A percentile compares a stretch with the other conserved stretches of the same genome.
Evolutionary conservation across 345 rosid species (phyloP).

Genomic region (Eucalyptus polyanthemos): DNA sequence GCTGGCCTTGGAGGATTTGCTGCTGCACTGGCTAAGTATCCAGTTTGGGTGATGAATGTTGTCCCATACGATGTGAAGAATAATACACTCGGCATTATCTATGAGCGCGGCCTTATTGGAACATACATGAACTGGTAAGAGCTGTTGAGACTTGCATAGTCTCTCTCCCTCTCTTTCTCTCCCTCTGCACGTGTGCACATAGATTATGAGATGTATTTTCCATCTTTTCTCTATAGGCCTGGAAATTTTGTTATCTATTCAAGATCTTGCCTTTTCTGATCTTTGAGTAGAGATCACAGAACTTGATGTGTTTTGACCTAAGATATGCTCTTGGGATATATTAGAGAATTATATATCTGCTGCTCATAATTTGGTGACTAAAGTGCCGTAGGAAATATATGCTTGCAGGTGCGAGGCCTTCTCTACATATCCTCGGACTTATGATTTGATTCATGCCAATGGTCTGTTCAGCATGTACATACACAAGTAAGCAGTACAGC

Average conservation of each 20-base stretch:
- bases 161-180: background rate
- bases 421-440: slow-evolving; percentile 54
- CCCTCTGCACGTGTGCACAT: background rate
- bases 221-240: background rate
- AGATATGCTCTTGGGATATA: background rate
- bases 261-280: background rate
- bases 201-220: background rate
- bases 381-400: background rate
- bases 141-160: background rate
- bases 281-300: background rate
- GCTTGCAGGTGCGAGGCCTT: slow-evolving; percentile 49
- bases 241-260: background rate
- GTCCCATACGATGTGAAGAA: slow-evolving; percentile 31
- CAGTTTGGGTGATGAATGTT: slow-evolving; percentile 72
- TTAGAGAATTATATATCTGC: background rate
- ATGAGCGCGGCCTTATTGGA: slow-evolving; percentile 64
- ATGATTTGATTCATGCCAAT: slow-evolving; percentile 49
- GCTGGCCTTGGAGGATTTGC: slow-evolving; percentile 67
- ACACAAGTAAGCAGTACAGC: slow-evolving; percentile 38
- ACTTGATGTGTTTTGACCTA: background rate
- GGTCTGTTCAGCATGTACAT: slow-evolving; percentile 48
- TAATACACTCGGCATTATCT: slow-evolving; percentile 41
- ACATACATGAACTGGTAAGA: slow-evolving; percentile 67
- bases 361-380: background rate
- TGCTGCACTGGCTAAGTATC: slow-evolving; percentile 34